Conservation (phyloP, 1,284 basidiomycete species). For the Moesziomyces antarcticus region DNA sequence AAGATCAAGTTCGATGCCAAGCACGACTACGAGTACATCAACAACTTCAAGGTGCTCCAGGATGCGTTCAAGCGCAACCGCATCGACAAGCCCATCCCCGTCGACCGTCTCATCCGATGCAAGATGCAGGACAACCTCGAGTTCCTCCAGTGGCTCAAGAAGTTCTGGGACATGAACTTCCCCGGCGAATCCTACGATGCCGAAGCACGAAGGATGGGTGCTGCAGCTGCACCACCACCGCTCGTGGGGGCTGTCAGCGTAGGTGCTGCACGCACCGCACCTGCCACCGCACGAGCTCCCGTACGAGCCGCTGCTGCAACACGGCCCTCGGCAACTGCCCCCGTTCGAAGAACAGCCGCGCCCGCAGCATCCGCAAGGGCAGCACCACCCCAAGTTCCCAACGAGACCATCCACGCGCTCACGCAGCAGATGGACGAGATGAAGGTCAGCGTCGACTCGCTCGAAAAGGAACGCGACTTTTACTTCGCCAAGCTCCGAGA, state of each 20-base stretch:
- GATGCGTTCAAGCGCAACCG: constrained; percentile 72
- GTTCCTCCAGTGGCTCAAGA: constrained; percentile 96
- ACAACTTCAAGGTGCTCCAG: constrained; percentile 95
- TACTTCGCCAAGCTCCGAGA: constrained; percentile 90
- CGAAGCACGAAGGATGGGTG: constrained; percentile 79
- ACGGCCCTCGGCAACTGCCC: constrained; percentile 5
- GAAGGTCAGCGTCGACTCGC: constrained; percentile 82
- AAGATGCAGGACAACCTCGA: constrained; percentile 99
- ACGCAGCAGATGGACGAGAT: constrained; percentile 85
- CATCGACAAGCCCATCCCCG: constrained; percentile 95
- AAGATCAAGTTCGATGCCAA: constrained; percentile 64
- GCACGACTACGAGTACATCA: constrained; percentile 94
- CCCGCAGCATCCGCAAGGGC: constrained; percentile 73
- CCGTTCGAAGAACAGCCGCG: constrained; percentile 4
- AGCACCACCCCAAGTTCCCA: constrained; percentile 67
- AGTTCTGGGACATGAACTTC: constrained; percentile 93
- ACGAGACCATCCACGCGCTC: constrained; percentile 73
- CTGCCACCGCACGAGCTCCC: constrained; percentile 9
- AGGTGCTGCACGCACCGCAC: constrained; percentile 34
- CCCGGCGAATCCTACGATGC: constrained; percentile 90
- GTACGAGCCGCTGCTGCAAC: constrained; percentile 15
- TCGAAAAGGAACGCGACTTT: constrained; percentile 91
- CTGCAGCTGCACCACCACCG: constrained; percentile 67
- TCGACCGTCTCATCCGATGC: constrained; percentile 93
- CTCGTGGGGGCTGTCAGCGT: constrained; percentile 52